Evolutionary conservation across 148 eudicot genomes (phyloP), one percentile per base, ranked within the genome.

Genomic region (Rhododendron ovatum): DNA sequence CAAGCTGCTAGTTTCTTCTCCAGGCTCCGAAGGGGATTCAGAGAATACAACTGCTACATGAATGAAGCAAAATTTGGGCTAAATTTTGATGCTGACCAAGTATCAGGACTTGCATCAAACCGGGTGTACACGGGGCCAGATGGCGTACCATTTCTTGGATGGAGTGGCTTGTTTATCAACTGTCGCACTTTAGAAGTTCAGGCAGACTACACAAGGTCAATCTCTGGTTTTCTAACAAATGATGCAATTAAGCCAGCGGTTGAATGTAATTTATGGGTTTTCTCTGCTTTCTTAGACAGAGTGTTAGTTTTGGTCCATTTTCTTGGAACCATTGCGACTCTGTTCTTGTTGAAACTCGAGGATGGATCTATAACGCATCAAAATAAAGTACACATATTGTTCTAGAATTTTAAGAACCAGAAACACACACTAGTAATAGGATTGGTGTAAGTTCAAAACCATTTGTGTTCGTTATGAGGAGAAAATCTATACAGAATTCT

Each of bases 141-240:
- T 74, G 98, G 92, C 80, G 82, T 86, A 69, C 89, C 94, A 77
- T 95, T 92, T 91, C 89, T 97, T 82, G 90, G 90, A 73, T 97
- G 99, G 99, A 93, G 98, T 91, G 99, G 99, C 83, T 91, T 97
- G 92, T 93, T 95, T 74, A 89, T 97, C 90, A 97, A 97, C 84
- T 91, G 94, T 85, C 39, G 78, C 81, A 97, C 89, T 47, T 91
- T 95, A 84, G 99, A 97, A 93, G 91, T 97, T 90, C 99, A 95
- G 89, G 99, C 94, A 28, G 99, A 97, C 89, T 95, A 95, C 87
- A 92, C 93, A 43, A 94, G 98, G 98, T 95, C 83, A 74, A 8
- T 30, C 51, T 35, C 12, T 22, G 4, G 17, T 74, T 10, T 67
- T 48, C 63, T 28, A 30, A 78, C 67, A 4, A 39, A 83, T 82